Conservation (phyloP, 345 rosid species). For the Linum trigynum region DNA sequence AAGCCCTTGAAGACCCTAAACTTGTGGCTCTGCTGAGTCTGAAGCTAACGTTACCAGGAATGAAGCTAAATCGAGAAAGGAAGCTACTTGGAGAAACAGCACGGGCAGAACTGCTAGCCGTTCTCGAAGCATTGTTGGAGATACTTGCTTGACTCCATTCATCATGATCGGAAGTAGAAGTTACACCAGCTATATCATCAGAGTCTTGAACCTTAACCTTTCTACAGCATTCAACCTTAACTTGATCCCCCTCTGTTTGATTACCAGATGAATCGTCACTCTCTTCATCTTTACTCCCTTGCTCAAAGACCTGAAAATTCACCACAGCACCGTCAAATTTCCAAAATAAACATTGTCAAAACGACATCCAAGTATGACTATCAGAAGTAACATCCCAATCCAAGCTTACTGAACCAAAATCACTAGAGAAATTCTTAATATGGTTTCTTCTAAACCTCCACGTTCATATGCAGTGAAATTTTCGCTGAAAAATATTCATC, state of each 20-base stretch:
- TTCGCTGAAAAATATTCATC: too few species aligned
- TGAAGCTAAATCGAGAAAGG: slow-evolving; percentile 78
- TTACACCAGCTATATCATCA: slow-evolving; percentile 25
- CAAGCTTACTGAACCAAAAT: background rate
- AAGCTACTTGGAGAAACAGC: slow-evolving; percentile 48
- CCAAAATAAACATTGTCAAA: background rate
- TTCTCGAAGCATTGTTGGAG: slow-evolving; percentile 22
- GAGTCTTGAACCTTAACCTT: slow-evolving; percentile 33
- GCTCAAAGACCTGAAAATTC: slow-evolving; percentile 29
- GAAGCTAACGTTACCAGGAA: slow-evolving; percentile 73
- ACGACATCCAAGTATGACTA: background rate
- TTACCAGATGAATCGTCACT: slow-evolving; percentile 24
- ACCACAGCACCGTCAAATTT: background rate
- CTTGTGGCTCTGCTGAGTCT: slow-evolving; percentile 68
- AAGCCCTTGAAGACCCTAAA: slow-evolving; percentile 63
- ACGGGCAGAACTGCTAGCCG: slow-evolving; percentile 40
- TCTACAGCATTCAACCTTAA: slow-evolving; percentile 34
- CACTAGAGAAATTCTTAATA: too few species aligned
- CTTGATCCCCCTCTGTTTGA: slow-evolving; percentile 22
- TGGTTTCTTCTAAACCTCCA: background rate
- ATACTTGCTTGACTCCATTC: slow-evolving; percentile 35
- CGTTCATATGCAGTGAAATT: too few species aligned
- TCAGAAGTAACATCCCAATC: background rate
- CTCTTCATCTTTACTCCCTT: slow-evolving; percentile 28
- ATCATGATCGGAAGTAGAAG: slow-evolving; percentile 38